Percentiles rank a stretch among this genome's conserved stretches.
Evolutionary conservation across 1,139 yeast species (phyloP).

Genomic region (Debaryomyces sp.): DNA sequence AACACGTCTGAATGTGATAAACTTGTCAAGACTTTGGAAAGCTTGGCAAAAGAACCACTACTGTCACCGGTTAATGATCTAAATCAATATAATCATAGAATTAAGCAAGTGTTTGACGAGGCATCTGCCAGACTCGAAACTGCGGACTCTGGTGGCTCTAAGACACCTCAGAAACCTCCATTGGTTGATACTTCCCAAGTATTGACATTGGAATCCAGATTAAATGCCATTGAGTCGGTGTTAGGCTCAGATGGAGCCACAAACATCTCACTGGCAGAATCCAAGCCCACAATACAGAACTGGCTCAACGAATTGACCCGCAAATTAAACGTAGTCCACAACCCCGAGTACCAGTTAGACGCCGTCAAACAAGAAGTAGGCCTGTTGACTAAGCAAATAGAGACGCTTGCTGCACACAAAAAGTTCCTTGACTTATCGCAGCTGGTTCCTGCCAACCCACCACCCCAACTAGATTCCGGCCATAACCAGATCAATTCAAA

Average conservation of each 20-base stretch:
- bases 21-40: slow-evolving; percentile 13
- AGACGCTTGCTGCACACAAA: slow-evolving; percentile 18
- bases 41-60: not conserved
- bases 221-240: slow-evolving; percentile 23
- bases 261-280: not conserved
- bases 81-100: slow-evolving; percentile 9
- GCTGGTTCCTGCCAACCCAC: not conserved
- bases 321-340: slow-evolving; percentile 38
- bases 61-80: not conserved
- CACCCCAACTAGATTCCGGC: slow-evolving; percentile 1
- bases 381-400: slow-evolving; percentile 18
- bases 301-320: slow-evolving; percentile 37
- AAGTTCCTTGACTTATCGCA: slow-evolving; percentile 16
- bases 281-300: slow-evolving; percentile 17
- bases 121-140: slow-evolving; percentile 3
- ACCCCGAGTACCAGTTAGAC: slow-evolving; percentile 35
- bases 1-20: slow-evolving; percentile 6
- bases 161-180: not conserved
- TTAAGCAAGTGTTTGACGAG: slow-evolving; percentile 10
- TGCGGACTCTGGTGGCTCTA: not conserved
- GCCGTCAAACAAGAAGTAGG: slow-evolving; percentile 21
- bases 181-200: slow-evolving; percentile 13
- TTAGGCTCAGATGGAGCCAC: slow-evolving; percentile 20
- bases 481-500: slow-evolving; percentile 19
- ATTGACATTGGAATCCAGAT: slow-evolving; percentile 27